These are phyloP conservation scores for Pythium aquatile DNA, from an alignment of 352 stramenopile genomes.

Conservation along the genomic window DNA sequence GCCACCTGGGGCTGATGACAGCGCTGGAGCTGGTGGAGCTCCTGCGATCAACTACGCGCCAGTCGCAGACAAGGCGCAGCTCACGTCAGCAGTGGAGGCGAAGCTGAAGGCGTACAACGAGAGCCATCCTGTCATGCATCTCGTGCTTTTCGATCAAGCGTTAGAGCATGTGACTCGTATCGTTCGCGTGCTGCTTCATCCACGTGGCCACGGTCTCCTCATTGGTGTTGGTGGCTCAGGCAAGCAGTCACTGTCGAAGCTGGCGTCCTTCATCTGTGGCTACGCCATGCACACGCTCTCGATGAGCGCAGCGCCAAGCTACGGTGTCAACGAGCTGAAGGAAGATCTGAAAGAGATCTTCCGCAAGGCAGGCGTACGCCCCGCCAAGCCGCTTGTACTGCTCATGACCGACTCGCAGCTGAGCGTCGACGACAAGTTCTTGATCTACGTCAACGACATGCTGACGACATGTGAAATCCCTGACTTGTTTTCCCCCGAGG, in stretches of 20 bases:
- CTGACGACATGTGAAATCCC: constrained; percentile 73
- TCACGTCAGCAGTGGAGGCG: constrained; percentile 52
- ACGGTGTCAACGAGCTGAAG: constrained; percentile 77
- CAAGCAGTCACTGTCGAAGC: constrained; percentile 89
- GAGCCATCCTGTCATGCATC: constrained; percentile 89
- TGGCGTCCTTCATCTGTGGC: constrained; percentile 88
- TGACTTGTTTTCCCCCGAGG: constrained; percentile 85
- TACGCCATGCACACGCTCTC: constrained; percentile 68
- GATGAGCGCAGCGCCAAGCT: constrained; percentile 52
- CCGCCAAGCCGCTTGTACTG: constrained; percentile 83
- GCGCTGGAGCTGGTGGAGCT: not conserved
- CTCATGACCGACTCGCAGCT: constrained; percentile 86
- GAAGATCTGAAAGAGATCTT: constrained; percentile 91
- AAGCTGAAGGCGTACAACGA: constrained; percentile 91
- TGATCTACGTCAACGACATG: constrained; percentile 88
- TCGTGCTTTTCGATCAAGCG: constrained; percentile 92
- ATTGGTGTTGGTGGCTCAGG: constrained; percentile 84
- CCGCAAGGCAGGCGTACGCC: constrained; percentile 81
- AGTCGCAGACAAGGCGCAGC: constrained; percentile 47
- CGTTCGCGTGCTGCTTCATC: constrained; percentile 73
- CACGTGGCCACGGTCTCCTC: constrained; percentile 81
- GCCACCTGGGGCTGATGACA: constrained; percentile 1
- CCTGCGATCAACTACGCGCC: constrained; percentile 43
- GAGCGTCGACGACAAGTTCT: constrained; percentile 81
- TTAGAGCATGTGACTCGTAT: constrained; percentile 89